Conservation (phyloP, 2,329 filamentous ascomycete genomes). For the Penicillium sp. region DNA sequence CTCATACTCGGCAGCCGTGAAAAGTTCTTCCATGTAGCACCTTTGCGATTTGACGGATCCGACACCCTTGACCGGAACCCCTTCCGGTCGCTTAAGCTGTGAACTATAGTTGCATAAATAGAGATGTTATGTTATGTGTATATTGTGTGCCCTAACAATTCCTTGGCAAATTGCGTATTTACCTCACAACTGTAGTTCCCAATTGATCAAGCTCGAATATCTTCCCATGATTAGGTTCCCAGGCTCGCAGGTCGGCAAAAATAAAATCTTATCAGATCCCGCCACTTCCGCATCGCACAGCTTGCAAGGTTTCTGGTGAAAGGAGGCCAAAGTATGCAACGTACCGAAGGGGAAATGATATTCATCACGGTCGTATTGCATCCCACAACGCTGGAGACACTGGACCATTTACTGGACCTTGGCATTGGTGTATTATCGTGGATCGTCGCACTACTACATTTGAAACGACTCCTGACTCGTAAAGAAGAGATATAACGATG, state of each 20-base stretch:
- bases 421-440: not conserved
- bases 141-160: not conserved
- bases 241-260: not conserved
- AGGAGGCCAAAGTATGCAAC: not conserved
- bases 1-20: slow-evolving; percentile 8
- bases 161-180: too few relatives aligned
- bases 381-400: not conserved
- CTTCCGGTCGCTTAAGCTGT: slow-evolving; percentile 5
- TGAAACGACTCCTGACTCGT: not conserved
- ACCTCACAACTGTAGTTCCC: too few relatives aligned
- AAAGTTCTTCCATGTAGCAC: slow-evolving; percentile 9
- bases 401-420: not conserved
- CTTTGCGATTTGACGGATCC: slow-evolving; percentile 3
- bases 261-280: slow-evolving; percentile 6
- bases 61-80: slow-evolving; percentile 4
- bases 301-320: not conserved
- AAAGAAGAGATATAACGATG: not conserved
- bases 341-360: not conserved
- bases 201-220: too few relatives aligned
- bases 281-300: not conserved
- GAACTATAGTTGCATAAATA: not conserved
- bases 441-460: not conserved
- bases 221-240: too few relatives aligned
- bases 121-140: not conserved
- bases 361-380: not conserved